These are phyloP conservation scores for Salix caprea DNA, from an alignment of 345 rosid genomes.

Conservation along the genomic window DNA sequence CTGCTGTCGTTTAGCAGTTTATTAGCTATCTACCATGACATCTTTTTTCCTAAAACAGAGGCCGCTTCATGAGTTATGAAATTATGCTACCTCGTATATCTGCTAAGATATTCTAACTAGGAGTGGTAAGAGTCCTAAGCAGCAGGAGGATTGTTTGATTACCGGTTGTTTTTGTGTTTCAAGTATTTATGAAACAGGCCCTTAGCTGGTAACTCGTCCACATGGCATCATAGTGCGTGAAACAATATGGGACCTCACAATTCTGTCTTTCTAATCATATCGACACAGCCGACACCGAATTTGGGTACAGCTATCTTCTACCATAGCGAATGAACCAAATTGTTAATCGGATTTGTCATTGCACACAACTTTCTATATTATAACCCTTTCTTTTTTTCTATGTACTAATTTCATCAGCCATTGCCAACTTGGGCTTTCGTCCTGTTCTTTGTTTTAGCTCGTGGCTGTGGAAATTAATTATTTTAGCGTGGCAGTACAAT, in stretches of 20 bases:
- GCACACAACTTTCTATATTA: not conserved
- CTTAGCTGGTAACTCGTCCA: conserved; percentile 11
- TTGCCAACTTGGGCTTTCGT: not conserved
- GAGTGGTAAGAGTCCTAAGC: not conserved
- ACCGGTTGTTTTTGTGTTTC: too few relatives aligned
- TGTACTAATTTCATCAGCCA: not conserved
- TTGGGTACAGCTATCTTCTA: conserved; percentile 4
- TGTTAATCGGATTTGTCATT: conserved; percentile 20
- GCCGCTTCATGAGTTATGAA: too few relatives aligned
- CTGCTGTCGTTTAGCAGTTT: too few relatives aligned
- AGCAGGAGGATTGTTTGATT: too few relatives aligned
- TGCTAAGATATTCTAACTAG: too few relatives aligned
- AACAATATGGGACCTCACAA: conserved; percentile 1
- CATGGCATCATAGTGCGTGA: conserved; percentile 19
- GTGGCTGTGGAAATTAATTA: not conserved
- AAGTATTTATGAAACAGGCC: too few relatives aligned
- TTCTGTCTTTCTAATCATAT: not conserved
- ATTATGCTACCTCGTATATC: too few relatives aligned
- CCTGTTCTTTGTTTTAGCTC: not conserved
- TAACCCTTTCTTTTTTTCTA: not conserved
- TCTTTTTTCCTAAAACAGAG: too few relatives aligned
- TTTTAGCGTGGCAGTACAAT: too few relatives aligned
- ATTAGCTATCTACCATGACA: too few relatives aligned
- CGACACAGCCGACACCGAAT: conserved; percentile 13
- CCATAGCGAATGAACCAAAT: not conserved